Evolutionary conservation across 139 green algal species (phyloP).

Genomic region (Chlorella vulgaris): DNA sequence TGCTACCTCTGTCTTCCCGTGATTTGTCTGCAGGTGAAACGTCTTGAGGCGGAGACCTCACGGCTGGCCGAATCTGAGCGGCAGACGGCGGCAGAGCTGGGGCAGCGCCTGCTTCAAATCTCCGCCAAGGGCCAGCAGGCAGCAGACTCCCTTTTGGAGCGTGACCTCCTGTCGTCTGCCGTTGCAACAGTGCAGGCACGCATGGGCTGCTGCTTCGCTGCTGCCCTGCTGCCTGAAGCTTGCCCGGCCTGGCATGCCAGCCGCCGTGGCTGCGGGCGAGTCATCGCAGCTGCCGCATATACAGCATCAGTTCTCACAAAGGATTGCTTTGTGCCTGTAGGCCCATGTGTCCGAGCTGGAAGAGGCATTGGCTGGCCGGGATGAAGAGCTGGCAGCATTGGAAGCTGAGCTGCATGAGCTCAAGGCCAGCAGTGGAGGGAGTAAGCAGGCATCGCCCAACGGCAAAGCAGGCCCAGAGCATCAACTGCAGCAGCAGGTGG

Average conservation of each 20-base stretch:
- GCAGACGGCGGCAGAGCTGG: slow-evolving; percentile 28
- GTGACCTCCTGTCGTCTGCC: slow-evolving; percentile 11
- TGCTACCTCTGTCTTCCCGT: neutral
- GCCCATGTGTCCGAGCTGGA: slow-evolving; percentile 36
- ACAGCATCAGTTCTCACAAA: too few species aligned
- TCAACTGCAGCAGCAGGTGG: neutral
- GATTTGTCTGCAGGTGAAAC: slow-evolving; percentile 8
- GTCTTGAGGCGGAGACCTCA: slow-evolving; percentile 2
- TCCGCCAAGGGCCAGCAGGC: slow-evolving; percentile 6
- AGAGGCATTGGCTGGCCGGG: slow-evolving; percentile 16
- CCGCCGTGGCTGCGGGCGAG: too few species aligned
- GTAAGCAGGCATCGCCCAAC: neutral
- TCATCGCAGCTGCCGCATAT: too few species aligned
- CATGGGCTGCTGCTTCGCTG: too few species aligned
- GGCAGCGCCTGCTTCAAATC: slow-evolving; percentile 18
- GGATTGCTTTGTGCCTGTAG: slow-evolving; percentile 1
- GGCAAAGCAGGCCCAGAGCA: too few species aligned
- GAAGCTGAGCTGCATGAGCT: slow-evolving; percentile 22
- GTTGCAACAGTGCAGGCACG: slow-evolving; percentile 14
- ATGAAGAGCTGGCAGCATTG: slow-evolving; percentile 29
- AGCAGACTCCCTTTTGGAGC: slow-evolving; percentile 1
- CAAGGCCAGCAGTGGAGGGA: neutral
- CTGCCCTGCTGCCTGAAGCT: too few species aligned
- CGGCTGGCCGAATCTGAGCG: slow-evolving; percentile 21
- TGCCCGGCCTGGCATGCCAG: too few species aligned